These are phyloP conservation scores for Mycogone perniciosa DNA, from an alignment of 2,329 filamentous ascomycete species.

Conservation along the genomic window DNA sequence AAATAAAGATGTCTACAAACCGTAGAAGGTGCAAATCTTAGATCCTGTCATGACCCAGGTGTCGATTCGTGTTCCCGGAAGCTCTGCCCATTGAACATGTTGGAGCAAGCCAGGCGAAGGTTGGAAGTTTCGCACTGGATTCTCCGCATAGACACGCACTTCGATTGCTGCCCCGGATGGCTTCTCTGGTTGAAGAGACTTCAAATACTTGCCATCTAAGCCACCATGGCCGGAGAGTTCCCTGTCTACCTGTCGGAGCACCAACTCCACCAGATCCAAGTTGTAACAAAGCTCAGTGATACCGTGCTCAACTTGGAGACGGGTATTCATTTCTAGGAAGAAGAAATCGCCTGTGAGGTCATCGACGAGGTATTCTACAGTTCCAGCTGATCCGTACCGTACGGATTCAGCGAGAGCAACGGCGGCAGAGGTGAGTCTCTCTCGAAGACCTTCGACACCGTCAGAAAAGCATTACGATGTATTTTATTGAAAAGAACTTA, in stretches of 20 bases:
- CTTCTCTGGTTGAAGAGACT: background rate
- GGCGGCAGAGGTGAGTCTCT: slow-evolving; percentile 32
- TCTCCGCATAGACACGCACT: slow-evolving; percentile 38
- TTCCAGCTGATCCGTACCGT: slow-evolving; percentile 36
- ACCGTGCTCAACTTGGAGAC: slow-evolving; percentile 44
- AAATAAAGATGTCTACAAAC: slow-evolving; percentile 25
- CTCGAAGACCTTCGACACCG: slow-evolving; percentile 24
- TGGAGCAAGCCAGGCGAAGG: slow-evolving; percentile 55
- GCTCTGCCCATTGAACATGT: slow-evolving; percentile 42
- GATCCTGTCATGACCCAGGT: slow-evolving; percentile 64
- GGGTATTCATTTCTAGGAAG: slow-evolving; percentile 44
- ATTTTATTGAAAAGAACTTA: background rate
- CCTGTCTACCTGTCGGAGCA: slow-evolving; percentile 28
- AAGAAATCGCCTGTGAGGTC: slow-evolving; percentile 31
- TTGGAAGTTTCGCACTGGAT: slow-evolving; percentile 50
- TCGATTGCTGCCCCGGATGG: slow-evolving; percentile 30
- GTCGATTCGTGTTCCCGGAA: slow-evolving; percentile 50
- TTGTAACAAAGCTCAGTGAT: slow-evolving; percentile 68
- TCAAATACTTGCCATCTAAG: background rate
- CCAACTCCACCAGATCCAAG: slow-evolving; percentile 60
- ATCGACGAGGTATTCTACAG: slow-evolving; percentile 41
- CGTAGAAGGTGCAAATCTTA: slow-evolving; percentile 67
- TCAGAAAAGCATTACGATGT: slow-evolving; percentile 19
- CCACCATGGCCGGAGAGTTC: background rate
- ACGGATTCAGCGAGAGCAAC: slow-evolving; percentile 29